A percentile compares a stretch with the other conserved stretches of the same genome.
phyloP scores from a whole-genome alignment of 140 eudicot species.

The Oenanthe javanica region DNA sequence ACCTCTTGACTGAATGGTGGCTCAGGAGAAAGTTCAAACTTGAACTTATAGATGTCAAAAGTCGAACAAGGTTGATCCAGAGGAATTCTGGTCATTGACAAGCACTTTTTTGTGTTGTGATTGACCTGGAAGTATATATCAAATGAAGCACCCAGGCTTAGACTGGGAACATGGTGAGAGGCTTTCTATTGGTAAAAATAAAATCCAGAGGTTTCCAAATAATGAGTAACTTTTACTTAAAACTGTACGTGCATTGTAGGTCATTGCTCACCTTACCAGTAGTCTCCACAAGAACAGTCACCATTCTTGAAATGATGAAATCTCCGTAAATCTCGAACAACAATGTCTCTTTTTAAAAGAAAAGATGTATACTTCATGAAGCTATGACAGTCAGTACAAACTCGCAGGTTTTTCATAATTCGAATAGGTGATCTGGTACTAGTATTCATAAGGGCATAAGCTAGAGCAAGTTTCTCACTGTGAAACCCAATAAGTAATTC shows the following conservation, averaged over 20 bases:
- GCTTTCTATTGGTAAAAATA: background rate
- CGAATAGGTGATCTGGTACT: slow-evolving; percentile 6
- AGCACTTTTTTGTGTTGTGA: background rate
- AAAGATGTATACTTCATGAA: background rate
- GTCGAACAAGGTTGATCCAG: background rate
- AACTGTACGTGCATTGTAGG: background rate
- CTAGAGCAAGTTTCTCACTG: slow-evolving; percentile 10
- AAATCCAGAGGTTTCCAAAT: background rate
- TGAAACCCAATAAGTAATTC: slow-evolving; percentile 7
- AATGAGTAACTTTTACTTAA: background rate
- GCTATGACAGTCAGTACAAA: slow-evolving; percentile 8
- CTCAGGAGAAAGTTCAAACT: background rate
- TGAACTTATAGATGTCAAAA: background rate
- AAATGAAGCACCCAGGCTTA: background rate
- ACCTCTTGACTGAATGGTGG: background rate
- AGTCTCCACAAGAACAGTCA: slow-evolving; percentile 13
- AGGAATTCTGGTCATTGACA: background rate
- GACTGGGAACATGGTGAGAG: background rate
- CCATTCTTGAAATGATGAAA: slow-evolving; percentile 12
- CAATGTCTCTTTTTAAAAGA: background rate
- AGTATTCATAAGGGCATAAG: slow-evolving; percentile 10
- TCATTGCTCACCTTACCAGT: background rate
- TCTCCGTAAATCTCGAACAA: slow-evolving; percentile 1
- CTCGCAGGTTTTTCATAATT: slow-evolving; percentile 1
- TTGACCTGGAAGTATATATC: too few relatives aligned